Base-by-base conservation (phyloP, 192 early-diverging fungal species). In the Spizellomyces punctatus region DNA sequence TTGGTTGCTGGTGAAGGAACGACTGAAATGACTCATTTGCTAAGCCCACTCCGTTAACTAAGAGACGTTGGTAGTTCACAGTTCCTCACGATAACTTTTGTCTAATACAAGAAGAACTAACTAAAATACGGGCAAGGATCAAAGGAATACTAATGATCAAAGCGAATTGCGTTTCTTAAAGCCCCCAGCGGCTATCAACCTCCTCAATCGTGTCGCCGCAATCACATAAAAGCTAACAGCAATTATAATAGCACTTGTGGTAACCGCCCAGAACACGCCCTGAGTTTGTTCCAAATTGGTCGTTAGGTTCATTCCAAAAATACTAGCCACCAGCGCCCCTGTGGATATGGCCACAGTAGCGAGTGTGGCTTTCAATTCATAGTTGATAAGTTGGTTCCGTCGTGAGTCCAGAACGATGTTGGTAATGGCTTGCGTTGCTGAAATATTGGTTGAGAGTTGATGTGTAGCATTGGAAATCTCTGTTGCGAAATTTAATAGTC, bases 241-340 rank as follows among this genome's bases (percentile, higher is more conserved):
- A 4, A 46, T 17, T 17, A 47, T 10, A 6, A 65, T 46, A 5
- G 17, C 47, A 3, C 5, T 16, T n/a, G 5, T 44, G 12, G 64
- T 54, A 6, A 96, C 89, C 10, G 84, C 71, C 9, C 80, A 76
- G 77, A 96, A 96, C 0, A 89, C 89, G 48, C 81, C 77, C 1
- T 91, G 89, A 17, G 89, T 78, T 9, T 76, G 74, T 64, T 96
- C 95, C 44, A 94, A 76, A 57, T 83, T 82, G 62, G 86, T 93
- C 58, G 86, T 75, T 64, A 96, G 78, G 78, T 96, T 96, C 95
- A 96, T 96, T 27, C 95, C 95, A 68, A 95, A 93, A 8, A 96
- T 64, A 44, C 88, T 82, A 1, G 91, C 89, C 59, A 94, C 71
- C 43, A 95, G 80, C 8, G 91, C 89, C 19, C 93, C 92, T 12